Evolutionary conservation across 768 basidiomycete species (phyloP), one percentile per base, ranked within the genome.

Genomic region (Macrocybe gigantea): DNA sequence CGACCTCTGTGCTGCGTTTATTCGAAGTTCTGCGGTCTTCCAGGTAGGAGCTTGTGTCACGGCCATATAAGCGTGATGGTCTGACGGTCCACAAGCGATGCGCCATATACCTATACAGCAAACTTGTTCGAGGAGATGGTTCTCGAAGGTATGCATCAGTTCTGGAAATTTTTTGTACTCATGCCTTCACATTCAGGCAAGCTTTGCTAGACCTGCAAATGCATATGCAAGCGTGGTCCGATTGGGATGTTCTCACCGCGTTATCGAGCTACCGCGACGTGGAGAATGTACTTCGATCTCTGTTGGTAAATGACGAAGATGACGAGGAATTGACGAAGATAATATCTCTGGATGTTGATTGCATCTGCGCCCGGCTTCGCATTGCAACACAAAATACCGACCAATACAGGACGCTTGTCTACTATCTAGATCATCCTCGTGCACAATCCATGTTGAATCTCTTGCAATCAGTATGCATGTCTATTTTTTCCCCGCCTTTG

Each of bases 361-460:
- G 14, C 5, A 47, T 53, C 10, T 53, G 52, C 40, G 36, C 33
- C 11, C 13, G 42, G 15, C 49, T 53, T 22, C 33, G 44, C 40
- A 44, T 32, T 7, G 29, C 48, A 6, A 45, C 50, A 11, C 47
- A 41, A 11, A 43, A 1, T n/a, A 14, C 35, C 12, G 45, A 47
- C 8, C 14, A 39, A 3, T 51, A 48, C 15, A 31, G 22, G 8
- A 44, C 31, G 7, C 6, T 53, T n/a, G 33, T 51, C 33, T 34
- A 37, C 31, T 38, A 47, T 32, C 45, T 34, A 15, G 49, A 49
- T 7, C 42, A 22, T 15, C 38, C 22, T 22, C 22, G 48, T 14
- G 52, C 49, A 12, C 48, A 47, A 9, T 32, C 53, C 8, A 48
- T 54, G 32, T 50, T 54, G 6, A 45, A 54, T 15, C 36, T 54